Base-by-base conservation (phyloP, 306 rosid species). In the Pueraria montana region DNA sequence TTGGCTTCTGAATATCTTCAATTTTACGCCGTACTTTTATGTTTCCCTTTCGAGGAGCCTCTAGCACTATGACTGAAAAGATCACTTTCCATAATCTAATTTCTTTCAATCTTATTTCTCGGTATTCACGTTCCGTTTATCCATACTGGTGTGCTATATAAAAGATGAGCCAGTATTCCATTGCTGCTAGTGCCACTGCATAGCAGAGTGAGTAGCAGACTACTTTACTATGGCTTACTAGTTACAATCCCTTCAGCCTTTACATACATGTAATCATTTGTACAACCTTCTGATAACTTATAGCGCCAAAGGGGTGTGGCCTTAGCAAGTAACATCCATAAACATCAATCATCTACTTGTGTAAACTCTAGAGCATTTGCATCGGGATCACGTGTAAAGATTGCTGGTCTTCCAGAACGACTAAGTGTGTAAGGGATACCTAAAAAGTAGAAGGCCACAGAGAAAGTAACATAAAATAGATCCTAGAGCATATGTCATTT, bases 381-480 rank as follows among this genome's bases (percentile, higher is more conserved):
- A 83, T 95, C 98, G 2, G 99, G 99, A 84, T 92, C 98, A 50
- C 98, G 91, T 9, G 96, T 89, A 76, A 94, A 96, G 42, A 96
- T 92, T 24, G 99, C 99, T 8, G 99, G 99, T 88, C 99, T 90
- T 81, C 99, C 98, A 11, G 99, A 96, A 59, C 86, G 90, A 85
- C 99, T 92, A 56, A 94, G 99, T 8, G 98, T 96, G 87, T 94
- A 96, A 14, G 98, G 81, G 24, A 94, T 91, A 56, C 95, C 99
- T 96, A 87, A 18, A 80, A 34, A 6, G 80, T 17, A 70, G 71
- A 76, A 70, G 74, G 7, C 43, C 1, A 38, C 11, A 38, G 10
- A 38, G 43, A 38, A 76, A 74, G 72, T 11, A 63, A 64, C 36
- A 71, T 3, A 62, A 50, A 43, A 76, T 14, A 67, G 63, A 67